Percentiles rank a stretch among this genome's conserved stretches.
Evolutionary conservation across 768 basidiomycete species (phyloP).

Genomic region (Clathrus columnatus): DNA sequence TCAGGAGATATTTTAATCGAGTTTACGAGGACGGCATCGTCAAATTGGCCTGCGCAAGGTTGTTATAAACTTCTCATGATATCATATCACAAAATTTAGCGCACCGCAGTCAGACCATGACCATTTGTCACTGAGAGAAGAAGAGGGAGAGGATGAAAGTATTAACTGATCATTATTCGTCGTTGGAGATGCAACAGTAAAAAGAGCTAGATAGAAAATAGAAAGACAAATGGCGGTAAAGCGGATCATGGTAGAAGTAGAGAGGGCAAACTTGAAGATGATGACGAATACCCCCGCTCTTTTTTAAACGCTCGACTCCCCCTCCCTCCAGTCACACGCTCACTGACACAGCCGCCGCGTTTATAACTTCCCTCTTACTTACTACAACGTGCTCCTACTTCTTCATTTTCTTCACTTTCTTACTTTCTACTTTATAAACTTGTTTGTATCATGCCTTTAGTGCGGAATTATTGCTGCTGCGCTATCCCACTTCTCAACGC

Average conservation of each 20-base stretch:
- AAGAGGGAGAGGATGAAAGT: constrained; percentile 19
- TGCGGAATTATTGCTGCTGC: constrained; percentile 84
- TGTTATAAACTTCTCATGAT: constrained; percentile 12
- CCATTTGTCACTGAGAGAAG: constrained; percentile 45
- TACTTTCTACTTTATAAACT: not conserved
- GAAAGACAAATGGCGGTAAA: constrained; percentile 20
- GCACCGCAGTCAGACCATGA: constrained; percentile 66
- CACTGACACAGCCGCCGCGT: not conserved
- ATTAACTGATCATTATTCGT: constrained; percentile 20
- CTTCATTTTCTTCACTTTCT: not conserved
- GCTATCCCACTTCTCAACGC: constrained; percentile 86
- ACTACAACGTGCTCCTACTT: not conserved
- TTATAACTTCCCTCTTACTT: constrained; percentile 6
- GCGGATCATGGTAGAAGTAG: constrained; percentile 19
- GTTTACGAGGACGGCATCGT: constrained; percentile 50
- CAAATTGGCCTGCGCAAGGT: not conserved
- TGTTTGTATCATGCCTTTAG: constrained; percentile 7
- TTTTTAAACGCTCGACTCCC: not conserved
- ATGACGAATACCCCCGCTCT: not conserved
- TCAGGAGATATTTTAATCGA: constrained; percentile 75
- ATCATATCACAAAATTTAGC: constrained; percentile 19
- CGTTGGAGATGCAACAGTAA: constrained; percentile 18
- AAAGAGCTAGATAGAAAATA: constrained; percentile 12
- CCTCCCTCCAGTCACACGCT: not conserved
- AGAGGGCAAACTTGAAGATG: constrained; percentile 9